Evolutionary conservation across 768 basidiomycete genomes (phyloP).

Genomic region (Pisolithus marmoratus): DNA sequence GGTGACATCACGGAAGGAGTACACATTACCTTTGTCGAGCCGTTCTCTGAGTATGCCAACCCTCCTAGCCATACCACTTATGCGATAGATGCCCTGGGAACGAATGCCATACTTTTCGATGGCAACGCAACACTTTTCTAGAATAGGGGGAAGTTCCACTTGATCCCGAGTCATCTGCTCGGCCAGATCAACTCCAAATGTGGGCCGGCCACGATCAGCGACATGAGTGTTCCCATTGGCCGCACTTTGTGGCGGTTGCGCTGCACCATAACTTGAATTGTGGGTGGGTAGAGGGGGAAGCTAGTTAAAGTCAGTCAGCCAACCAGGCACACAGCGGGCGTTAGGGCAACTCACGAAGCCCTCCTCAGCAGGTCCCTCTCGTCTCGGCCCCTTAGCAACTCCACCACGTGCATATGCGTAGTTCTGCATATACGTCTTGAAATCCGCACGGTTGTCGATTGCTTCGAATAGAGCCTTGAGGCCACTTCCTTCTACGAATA

Average conservation of each 20-base stretch:
- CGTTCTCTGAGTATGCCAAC: conserved; percentile 76
- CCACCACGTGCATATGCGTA: conserved; percentile 86
- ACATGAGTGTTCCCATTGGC: conserved; percentile 29
- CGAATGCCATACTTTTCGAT: conserved; percentile 87
- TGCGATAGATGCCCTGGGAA: conserved; percentile 86
- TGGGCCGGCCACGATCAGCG: conserved; percentile 65
- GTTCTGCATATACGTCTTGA: conserved; percentile 96
- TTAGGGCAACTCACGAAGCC: conserved; percentile 74
- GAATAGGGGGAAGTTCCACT: conserved; percentile 81
- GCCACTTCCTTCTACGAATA: conserved; percentile 45
- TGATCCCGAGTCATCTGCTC: conserved; percentile 93
- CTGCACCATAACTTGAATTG: conserved; percentile 20
- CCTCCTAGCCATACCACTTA: conserved; percentile 87
- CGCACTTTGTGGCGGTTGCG: conserved; percentile 19
- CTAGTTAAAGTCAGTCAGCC: conserved; percentile 30
- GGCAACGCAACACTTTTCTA: conserved; percentile 84
- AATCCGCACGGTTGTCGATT: conserved; percentile 93
- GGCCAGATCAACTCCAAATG: conserved; percentile 87
- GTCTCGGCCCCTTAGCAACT: conserved; percentile 61
- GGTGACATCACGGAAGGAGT: background rate
- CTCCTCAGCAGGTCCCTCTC: conserved; percentile 88
- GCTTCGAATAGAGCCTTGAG: conserved; percentile 83
- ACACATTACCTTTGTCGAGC: conserved; percentile 71
- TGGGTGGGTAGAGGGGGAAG: conserved; percentile 57
- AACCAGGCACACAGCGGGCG: conserved; percentile 1